phyloP scores from a whole-genome alignment of 169 alveolate species.

The Plasmodium berghei region DNA sequence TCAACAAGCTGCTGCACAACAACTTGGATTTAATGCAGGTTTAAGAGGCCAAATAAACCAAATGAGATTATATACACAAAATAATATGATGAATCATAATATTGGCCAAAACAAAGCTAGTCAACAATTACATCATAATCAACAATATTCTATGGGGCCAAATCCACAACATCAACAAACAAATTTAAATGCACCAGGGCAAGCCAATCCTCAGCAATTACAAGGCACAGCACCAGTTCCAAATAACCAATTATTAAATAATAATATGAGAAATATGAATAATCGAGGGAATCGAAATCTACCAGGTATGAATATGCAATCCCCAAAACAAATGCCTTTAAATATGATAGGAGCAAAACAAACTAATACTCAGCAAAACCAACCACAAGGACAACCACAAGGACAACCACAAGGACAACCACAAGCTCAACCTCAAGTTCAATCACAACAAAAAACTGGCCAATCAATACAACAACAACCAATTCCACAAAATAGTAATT shows the following conservation, averaged over 20 bases:
- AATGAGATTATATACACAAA: slow-evolving; percentile 72
- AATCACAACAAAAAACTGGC: slow-evolving; percentile 20
- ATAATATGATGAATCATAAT: slow-evolving; percentile 40
- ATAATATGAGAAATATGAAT: slow-evolving; percentile 71
- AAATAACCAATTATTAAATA: slow-evolving; percentile 38
- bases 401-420: slow-evolving; percentile 32
- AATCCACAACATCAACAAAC: slow-evolving; percentile 30
- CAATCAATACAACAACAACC: slow-evolving; percentile 43
- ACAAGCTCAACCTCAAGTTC: slow-evolving; percentile 6
- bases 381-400: slow-evolving; percentile 13
- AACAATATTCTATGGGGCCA: slow-evolving; percentile 35
- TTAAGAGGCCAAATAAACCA: slow-evolving; percentile 73
- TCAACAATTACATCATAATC: slow-evolving; percentile 44
- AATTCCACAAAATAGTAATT: slow-evolving; percentile 47
- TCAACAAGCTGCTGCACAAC: slow-evolving; percentile 51
- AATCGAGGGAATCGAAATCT: slow-evolving; percentile 38
- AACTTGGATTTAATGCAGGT: slow-evolving; percentile 30
- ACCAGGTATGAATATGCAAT: slow-evolving; percentile 34
- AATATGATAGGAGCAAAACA: slow-evolving; percentile 36
- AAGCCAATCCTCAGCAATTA: slow-evolving; percentile 15
- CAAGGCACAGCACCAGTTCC: slow-evolving; percentile 63
- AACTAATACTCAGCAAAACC: slow-evolving; percentile 11
- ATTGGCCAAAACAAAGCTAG: slow-evolving; percentile 41
- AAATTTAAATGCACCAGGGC: slow-evolving; percentile 33
- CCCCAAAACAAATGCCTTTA: slow-evolving; percentile 59